A percentile compares a stretch with the other conserved stretches of the same genome.
Evolutionary conservation across 768 basidiomycete genomes (phyloP).

Genomic region (Pleurotus djamor): DNA sequence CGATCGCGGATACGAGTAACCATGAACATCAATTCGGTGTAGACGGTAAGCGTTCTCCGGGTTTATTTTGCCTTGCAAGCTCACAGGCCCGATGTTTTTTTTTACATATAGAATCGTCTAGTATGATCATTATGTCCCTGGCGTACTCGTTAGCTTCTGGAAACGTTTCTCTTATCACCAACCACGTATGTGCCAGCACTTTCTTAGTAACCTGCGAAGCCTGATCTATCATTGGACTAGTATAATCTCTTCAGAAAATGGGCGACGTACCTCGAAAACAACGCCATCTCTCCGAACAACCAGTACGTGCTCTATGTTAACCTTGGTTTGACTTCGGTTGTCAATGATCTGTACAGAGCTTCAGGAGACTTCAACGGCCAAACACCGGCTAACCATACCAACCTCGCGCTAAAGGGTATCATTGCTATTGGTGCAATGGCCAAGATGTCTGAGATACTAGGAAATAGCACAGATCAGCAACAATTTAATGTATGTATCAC

Average conservation of each 20-base stretch:
- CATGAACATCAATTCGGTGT: background rate
- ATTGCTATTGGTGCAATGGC: conserved; percentile 14
- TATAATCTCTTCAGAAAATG: background rate
- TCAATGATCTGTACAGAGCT: too few relatives aligned
- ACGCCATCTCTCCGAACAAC: background rate
- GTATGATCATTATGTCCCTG: conserved; percentile 7
- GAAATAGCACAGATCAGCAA: background rate
- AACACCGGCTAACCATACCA: conserved; percentile 7
- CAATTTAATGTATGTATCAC: conserved; percentile 10
- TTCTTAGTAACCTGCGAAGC: too few relatives aligned
- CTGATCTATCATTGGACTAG: background rate
- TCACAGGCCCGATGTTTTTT: background rate
- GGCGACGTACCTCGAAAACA: background rate
- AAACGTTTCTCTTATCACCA: background rate
- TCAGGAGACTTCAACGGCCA: too few relatives aligned
- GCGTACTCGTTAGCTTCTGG: background rate
- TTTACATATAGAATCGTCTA: background rate
- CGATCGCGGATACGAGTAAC: background rate
- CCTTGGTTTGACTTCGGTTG: background rate
- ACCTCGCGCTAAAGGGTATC: conserved; percentile 16
- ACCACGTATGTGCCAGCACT: background rate
- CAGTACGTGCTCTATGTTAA: background rate
- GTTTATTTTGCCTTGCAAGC: background rate
- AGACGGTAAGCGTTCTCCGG: background rate
- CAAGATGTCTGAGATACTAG: conserved; percentile 8